Evolutionary conservation across 2,329 filamentous ascomycete species (phyloP), one percentile per base, ranked within the genome.

Genomic region (Fusarium xylarioides): DNA sequence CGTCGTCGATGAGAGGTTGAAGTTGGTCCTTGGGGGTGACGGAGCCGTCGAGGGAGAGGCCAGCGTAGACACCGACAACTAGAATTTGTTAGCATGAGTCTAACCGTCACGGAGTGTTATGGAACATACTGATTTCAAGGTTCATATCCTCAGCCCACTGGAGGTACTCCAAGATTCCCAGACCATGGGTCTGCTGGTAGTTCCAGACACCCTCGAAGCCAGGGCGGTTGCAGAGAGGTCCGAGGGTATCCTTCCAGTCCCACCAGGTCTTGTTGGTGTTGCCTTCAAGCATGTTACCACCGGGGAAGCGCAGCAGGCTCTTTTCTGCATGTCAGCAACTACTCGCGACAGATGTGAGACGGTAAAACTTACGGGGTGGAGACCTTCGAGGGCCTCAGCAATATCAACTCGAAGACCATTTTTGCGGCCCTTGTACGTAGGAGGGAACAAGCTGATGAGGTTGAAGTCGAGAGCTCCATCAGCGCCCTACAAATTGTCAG

Each of bases 261-360:
- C 86, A 88, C 75, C 79, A 84, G 7, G 80, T 82, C 46, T 75
- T 76, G 69, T 84, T 83, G 30, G 80, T 83, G 52, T 80, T 76
- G 1, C 86, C 86, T 75, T 87, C 86, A 4, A 91, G 80, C 82
- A 90, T 91, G 77, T 91, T 91, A 14, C 90, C 91, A 11, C 91
- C 91, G 0, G 91, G 91, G 65, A 92, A 88, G 21, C 91, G 86
- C 49, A 93, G 84, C 73, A 92, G 87, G n/a, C 85, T 85, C 80
- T 82, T 34, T 52, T 4, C 7, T 23, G 2, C 2, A 12, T 43
- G 28, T 53, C 11, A 43, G 35, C 30, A 9, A 18, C 3, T 40
- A 7, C 0, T 30, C 5, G 2, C 0, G 2, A 9, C 5, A 8
- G 1, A 19, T 4, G 1, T 6, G 10, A 28, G 2, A 11, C 0